These are phyloP conservation scores for Endoconidiophora laricicola DNA, from an alignment of 2,329 filamentous ascomycete genomes.

Conservation along the genomic window DNA sequence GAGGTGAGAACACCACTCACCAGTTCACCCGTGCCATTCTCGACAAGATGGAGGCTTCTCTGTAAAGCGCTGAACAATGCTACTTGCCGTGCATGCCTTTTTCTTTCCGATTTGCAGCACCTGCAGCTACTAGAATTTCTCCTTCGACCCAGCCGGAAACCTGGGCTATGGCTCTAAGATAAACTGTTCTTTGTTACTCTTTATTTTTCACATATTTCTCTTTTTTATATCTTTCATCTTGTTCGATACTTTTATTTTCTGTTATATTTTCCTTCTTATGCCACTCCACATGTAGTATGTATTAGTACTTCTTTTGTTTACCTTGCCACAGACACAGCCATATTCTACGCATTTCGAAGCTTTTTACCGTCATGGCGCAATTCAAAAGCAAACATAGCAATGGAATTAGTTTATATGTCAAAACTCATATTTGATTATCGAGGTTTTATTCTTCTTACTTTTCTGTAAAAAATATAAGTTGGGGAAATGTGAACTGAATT, in stretches of 20 bases:
- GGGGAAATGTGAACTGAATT: too few relatives aligned
- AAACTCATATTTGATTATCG: too few relatives aligned
- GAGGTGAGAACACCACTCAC: slow-evolving; percentile 73
- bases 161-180: too few relatives aligned
- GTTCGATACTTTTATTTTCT: not conserved
- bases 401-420: too few relatives aligned
- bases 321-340: too few relatives aligned
- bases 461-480: too few relatives aligned
- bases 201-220: not conserved
- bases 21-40: slow-evolving; percentile 91
- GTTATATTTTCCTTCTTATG: not conserved
- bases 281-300: not conserved
- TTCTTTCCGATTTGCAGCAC: not conserved
- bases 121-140: not conserved
- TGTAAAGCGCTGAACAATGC: slow-evolving; percentile 6
- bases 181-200: not conserved
- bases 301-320: too few relatives aligned
- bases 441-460: too few relatives aligned
- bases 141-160: not conserved
- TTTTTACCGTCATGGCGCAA: too few relatives aligned
- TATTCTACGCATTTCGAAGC: too few relatives aligned
- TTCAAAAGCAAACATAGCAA: too few relatives aligned
- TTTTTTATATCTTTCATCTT: not conserved
- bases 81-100: not conserved
- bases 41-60: slow-evolving; percentile 66